Conservation (phyloP, 225 moss, liverwort and hornwort genomes). For the Bryoerythrophyllum caledonicum region DNA sequence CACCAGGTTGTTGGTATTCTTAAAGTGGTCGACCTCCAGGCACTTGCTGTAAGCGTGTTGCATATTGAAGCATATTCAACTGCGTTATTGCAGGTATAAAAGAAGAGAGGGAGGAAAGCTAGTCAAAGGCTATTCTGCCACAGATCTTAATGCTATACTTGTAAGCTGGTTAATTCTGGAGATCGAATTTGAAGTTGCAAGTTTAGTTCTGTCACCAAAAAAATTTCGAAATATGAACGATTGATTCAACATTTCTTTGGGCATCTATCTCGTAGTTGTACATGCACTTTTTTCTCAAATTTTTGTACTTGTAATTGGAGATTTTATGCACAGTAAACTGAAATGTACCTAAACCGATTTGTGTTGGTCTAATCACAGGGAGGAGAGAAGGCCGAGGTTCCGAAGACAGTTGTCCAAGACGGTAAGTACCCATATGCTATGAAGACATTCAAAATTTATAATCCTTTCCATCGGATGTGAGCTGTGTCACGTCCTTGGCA, state of each 20-base stretch:
- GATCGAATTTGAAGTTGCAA: not conserved
- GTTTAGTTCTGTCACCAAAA: not conserved
- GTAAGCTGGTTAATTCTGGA: slow-evolving; percentile 27
- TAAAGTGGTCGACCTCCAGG: not conserved
- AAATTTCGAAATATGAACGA: not conserved
- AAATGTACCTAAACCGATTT: not conserved
- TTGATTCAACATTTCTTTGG: not conserved
- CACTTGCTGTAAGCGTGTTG: slow-evolving; percentile 3
- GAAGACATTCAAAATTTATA: not conserved
- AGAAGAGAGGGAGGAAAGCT: slow-evolving; percentile 74
- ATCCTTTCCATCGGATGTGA: not conserved
- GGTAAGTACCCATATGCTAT: slow-evolving; percentile 13
- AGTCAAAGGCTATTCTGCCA: slow-evolving; percentile 66
- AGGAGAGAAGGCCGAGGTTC: slow-evolving; percentile 26
- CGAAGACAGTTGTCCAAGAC: slow-evolving; percentile 22
- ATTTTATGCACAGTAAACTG: not conserved
- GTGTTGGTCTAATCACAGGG: slow-evolving; percentile 25
- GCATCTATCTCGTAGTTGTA: not conserved
- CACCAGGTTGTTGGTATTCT: not conserved
- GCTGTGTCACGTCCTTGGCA: not conserved
- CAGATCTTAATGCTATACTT: slow-evolving; percentile 79
- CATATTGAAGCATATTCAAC: not conserved
- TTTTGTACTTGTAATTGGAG: not conserved
- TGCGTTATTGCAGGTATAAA: slow-evolving; percentile 64
- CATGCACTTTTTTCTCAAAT: not conserved